Evolutionary conservation across 2,329 filamentous ascomycete genomes (phyloP).

Genomic region (Hortaea werneckii): DNA sequence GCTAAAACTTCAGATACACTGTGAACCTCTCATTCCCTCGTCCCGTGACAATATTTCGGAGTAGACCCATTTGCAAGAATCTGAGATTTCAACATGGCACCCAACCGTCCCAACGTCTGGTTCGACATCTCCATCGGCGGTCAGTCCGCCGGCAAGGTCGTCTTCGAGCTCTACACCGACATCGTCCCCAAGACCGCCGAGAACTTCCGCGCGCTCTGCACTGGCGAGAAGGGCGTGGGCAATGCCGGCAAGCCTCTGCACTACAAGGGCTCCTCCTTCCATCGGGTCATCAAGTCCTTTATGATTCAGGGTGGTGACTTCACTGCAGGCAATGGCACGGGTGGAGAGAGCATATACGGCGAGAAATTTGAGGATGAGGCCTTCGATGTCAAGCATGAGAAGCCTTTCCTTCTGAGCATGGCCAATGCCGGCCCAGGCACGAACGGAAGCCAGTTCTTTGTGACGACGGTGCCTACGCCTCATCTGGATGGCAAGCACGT

Average conservation of each 20-base stretch:
- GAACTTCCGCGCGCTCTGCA: constrained; percentile 91
- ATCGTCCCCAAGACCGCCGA: constrained; percentile 89
- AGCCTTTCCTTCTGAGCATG: constrained; percentile 91
- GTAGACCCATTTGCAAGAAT: no score
- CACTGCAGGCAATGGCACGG: constrained; percentile 86
- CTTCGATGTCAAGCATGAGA: constrained; percentile 83
- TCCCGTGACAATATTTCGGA: no score
- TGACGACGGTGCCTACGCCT: constrained; percentile 89
- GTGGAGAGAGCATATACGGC: constrained; percentile 94
- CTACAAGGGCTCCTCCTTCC: constrained; percentile 88
- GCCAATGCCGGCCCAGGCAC: constrained; percentile 91
- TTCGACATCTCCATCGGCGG: constrained; percentile 84
- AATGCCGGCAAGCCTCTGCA: constrained; percentile 75
- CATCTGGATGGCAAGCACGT: constrained; percentile 96
- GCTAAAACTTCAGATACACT: no score
- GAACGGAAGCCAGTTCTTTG: constrained; percentile 97
- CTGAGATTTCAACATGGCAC: no score
- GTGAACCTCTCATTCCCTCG: no score
- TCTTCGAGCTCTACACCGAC: constrained; percentile 63
- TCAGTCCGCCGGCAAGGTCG: constrained; percentile 63
- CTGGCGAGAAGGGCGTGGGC: constrained; percentile 81
- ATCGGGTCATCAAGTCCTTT: constrained; percentile 96
- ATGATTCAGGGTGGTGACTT: constrained; percentile 99
- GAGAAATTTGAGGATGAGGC: constrained; percentile 97
- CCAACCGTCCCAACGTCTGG: constrained; percentile 66